Base-by-base conservation (phyloP, 139 green algal species). In the Coccomyxa sp. region DNA sequence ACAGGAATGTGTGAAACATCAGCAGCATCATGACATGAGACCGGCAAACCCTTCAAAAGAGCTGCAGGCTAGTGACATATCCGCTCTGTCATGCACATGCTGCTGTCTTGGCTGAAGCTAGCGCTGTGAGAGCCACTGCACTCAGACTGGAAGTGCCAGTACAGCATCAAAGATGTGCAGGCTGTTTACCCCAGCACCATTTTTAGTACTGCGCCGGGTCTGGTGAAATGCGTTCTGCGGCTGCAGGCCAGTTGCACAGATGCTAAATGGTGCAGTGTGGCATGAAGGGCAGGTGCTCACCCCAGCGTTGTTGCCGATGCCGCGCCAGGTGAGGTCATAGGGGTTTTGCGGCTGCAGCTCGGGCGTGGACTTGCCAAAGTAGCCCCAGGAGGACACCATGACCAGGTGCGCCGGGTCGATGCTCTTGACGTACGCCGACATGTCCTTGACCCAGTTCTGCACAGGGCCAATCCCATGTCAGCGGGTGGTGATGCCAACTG, bases 371-470 rank as follows among this genome's bases (percentile, higher is more conserved):
- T 64, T 18, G 18, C 50, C 50, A 64, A 64, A 64, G 50, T 64
- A 92, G 41, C 85, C 85, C 39, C 89, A 84, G 55, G 85, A 77
- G 29, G 84, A 84, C 4, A 81, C 79, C 33, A 77, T 89, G 76
- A 90, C 77, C 73, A 90, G 39, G 77, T 90, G 85, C 40, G 89
- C 89, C 40, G 83, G 69, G 68, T 90, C 85, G 6, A 85, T 24
- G 4, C n/a, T 29, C 72, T 83, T 82, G 33, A 86, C 50, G 55
- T 55, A 79, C 37, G 8, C 14, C 27, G 39, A 36, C 79, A 83
- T 83, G 36, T 83, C 79, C 5, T 33, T 37, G 24, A 78, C 70
- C 79, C 79, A 83, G 29, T 18, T 22, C 50, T 64, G 50, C 1
- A 18, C 2, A 18, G 7, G 8, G 31, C 6, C 0, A 38, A 16